A percentile compares a stretch with the other conserved stretches of the same genome.
Evolutionary conservation across 164 flowering plant species (phyloP).

Genomic region (Piper betle): DNA sequence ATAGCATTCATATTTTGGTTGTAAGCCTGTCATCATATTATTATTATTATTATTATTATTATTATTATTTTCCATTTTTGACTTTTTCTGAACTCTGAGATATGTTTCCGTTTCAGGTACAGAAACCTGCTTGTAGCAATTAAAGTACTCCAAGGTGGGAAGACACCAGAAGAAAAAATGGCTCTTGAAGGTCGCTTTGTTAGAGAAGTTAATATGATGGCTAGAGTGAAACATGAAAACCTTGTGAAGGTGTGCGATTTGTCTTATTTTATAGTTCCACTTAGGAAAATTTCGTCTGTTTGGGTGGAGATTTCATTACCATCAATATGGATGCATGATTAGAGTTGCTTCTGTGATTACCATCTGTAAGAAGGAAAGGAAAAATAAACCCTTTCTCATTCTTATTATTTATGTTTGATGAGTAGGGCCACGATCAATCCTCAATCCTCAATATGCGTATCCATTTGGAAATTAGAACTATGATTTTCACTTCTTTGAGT

Average conservation of each 20-base stretch:
- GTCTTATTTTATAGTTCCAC: neutral
- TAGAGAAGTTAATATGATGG: slow-evolving; percentile 93
- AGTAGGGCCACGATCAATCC: too few relatives aligned
- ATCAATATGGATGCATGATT: too few relatives aligned
- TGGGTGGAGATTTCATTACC: too few relatives aligned
- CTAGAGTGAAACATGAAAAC: slow-evolving; percentile 77
- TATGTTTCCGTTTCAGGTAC: slow-evolving; percentile 31
- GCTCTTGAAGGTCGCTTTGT: slow-evolving; percentile 61
- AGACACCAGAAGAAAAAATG: slow-evolving; percentile 53
- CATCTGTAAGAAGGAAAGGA: too few relatives aligned
- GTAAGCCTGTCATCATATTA: too few relatives aligned
- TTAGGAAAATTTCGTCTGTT: neutral
- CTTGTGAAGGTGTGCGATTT: slow-evolving; percentile 56
- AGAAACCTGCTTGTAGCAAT: slow-evolving; percentile 67
- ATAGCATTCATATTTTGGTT: neutral
- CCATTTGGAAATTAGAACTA: neutral
- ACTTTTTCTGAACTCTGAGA: neutral
- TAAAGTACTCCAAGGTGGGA: slow-evolving; percentile 69
- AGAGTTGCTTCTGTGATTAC: too few relatives aligned
- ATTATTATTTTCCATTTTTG: neutral
- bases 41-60: too few relatives aligned
- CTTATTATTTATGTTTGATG: too few relatives aligned
- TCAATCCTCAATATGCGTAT: too few relatives aligned
- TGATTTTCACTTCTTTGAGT: neutral
- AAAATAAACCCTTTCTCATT: too few relatives aligned